phyloP scores from a whole-genome alignment of 805 yeast species.

The Wickerhamomyces sydowiorum region DNA sequence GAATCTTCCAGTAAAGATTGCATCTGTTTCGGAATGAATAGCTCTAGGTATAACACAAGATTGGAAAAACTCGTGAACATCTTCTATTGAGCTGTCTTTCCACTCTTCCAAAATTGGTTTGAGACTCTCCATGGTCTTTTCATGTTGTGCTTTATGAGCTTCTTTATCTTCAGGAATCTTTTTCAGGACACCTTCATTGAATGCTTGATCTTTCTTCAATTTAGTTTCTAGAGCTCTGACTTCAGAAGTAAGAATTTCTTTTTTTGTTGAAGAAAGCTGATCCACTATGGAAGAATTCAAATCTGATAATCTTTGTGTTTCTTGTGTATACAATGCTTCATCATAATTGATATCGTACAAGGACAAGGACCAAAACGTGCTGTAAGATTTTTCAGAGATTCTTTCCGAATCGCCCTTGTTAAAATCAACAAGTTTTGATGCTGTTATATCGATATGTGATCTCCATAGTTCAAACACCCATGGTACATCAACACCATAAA shows the following conservation, averaged over 20 bases:
- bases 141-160: conserved; percentile 39
- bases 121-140: conserved; percentile 20
- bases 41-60: conserved; percentile 71
- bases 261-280: conserved; percentile 22
- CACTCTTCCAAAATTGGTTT: conserved; percentile 30
- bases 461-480: conserved; percentile 86
- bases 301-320: conserved; percentile 33
- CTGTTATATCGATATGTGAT: conserved; percentile 26
- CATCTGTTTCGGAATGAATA: conserved; percentile 77
- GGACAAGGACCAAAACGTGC: conserved; percentile 67
- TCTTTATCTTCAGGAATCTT: conserved; percentile 6
- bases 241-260: conserved; percentile 5
- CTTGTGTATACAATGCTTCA: conserved; percentile 41
- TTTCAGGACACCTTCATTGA: conserved; percentile 4
- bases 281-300: conserved; percentile 30
- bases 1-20: conserved; percentile 61
- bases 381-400: conserved; percentile 40
- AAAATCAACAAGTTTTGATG: conserved; percentile 12
- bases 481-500: conserved; percentile 41
- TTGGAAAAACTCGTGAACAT: conserved; percentile 41
- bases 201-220: conserved; percentile 4
- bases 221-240: conserved; percentile 20
- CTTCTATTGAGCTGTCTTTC: conserved; percentile 21
- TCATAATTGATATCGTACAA: conserved; percentile 65
- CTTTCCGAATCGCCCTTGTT: conserved; percentile 19